Conservation (phyloP, 2,329 filamentous ascomycete species). For the Aspergillus udagawae region DNA sequence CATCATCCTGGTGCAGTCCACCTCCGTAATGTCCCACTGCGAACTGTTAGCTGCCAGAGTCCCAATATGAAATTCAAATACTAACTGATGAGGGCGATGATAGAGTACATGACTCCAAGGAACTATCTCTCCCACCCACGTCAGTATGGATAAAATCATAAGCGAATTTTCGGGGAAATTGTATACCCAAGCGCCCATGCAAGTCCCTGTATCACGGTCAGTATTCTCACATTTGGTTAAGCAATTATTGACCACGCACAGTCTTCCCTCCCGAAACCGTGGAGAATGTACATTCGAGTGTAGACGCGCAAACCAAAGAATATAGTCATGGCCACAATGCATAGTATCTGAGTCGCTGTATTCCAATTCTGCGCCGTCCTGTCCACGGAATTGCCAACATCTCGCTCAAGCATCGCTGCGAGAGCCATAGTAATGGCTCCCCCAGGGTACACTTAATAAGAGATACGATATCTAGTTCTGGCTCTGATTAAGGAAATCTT, state of each 20-base stretch:
- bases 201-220: constrained; percentile 11
- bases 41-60: constrained; percentile 4
- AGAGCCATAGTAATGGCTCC: constrained; percentile 3
- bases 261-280: constrained; percentile 22
- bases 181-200: constrained; percentile 15
- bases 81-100: constrained; percentile 23
- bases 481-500: neutral
- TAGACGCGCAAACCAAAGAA: constrained; percentile 24
- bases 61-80: neutral
- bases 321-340: constrained; percentile 22
- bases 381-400: constrained; percentile 11
- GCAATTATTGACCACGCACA: constrained; percentile 15
- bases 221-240: neutral
- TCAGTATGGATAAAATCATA: neutral
- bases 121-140: constrained; percentile 5
- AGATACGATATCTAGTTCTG: neutral
- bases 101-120: constrained; percentile 20
- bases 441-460: neutral
- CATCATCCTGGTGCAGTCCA: constrained; percentile 34
- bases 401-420: constrained; percentile 5
- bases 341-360: constrained; percentile 23
- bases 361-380: constrained; percentile 24
- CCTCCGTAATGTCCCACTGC: constrained; percentile 34
- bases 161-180: neutral
- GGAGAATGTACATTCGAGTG: constrained; percentile 19